These are phyloP conservation scores for Thuja plicata DNA, from an alignment of 83 land plant genomes.

Conservation along the genomic window DNA sequence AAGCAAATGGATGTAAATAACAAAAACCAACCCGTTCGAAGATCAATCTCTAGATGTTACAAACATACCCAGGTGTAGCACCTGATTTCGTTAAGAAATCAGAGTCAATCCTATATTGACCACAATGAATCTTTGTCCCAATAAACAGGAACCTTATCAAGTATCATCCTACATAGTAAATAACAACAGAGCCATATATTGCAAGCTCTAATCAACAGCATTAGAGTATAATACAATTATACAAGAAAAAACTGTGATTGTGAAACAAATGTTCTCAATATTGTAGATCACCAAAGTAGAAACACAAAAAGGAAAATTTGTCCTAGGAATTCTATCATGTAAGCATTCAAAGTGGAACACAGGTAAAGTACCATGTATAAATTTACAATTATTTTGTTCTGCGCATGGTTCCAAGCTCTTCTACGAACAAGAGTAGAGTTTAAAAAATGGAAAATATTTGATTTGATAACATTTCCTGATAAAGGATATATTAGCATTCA, in stretches of 20 bases:
- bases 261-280: neutral
- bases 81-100: neutral
- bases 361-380: neutral
- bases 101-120: neutral
- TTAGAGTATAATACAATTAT: neutral
- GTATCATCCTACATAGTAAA: neutral
- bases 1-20: neutral
- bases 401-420: neutral
- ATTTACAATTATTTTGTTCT: neutral
- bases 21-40: neutral
- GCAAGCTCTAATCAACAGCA: neutral
- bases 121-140: neutral
- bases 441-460: neutral
- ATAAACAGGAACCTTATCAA: neutral
- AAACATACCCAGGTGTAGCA: neutral
- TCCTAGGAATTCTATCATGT: neutral
- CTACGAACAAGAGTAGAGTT: neutral
- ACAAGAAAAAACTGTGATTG: neutral
- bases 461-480: neutral
- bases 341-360: neutral
- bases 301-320: neutral
- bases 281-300: neutral
- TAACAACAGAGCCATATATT: neutral
- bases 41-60: neutral
- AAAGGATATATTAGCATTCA: neutral